Evolutionary conservation across 176 grass and related monocot genomes (phyloP).

Genomic region (Chloris gayana): DNA sequence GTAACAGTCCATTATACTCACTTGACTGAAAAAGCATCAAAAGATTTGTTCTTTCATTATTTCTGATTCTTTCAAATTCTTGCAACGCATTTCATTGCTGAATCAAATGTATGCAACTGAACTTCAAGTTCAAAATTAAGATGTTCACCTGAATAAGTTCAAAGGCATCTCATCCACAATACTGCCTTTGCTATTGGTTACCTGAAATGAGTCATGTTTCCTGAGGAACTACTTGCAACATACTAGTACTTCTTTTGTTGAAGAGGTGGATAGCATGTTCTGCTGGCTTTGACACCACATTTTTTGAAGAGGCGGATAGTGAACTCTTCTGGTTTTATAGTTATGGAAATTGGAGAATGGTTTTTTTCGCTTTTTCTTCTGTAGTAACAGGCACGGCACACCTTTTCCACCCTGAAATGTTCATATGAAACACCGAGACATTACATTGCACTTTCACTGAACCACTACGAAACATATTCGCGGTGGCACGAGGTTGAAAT

Average conservation of each 20-base stretch:
- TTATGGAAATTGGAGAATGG: background rate
- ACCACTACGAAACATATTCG: too few relatives aligned
- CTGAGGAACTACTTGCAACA: background rate
- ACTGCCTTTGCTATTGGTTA: background rate
- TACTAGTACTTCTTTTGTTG: background rate
- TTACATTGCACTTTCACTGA: too few relatives aligned
- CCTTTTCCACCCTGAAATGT: background rate
- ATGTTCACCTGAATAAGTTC: slow-evolving; percentile 30
- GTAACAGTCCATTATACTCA: slow-evolving; percentile 38
- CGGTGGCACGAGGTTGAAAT: too few relatives aligned
- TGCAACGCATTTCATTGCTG: slow-evolving; percentile 40
- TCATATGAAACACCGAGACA: background rate
- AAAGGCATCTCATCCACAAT: background rate
- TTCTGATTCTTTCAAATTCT: slow-evolving; percentile 62
- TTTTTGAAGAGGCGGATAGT: background rate
- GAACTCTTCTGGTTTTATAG: background rate
- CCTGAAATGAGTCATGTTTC: background rate
- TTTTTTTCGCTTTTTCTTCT: background rate
- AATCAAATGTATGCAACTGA: slow-evolving; percentile 42
- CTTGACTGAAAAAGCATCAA: slow-evolving; percentile 53
- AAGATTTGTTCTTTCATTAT: slow-evolving; percentile 64
- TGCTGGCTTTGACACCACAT: background rate
- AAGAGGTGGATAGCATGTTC: background rate
- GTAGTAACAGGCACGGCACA: background rate
- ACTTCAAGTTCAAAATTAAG: slow-evolving; percentile 22